phyloP scores from a whole-genome alignment of 352 stramenopile genomes.

The Phytopythium oedochilum region DNA sequence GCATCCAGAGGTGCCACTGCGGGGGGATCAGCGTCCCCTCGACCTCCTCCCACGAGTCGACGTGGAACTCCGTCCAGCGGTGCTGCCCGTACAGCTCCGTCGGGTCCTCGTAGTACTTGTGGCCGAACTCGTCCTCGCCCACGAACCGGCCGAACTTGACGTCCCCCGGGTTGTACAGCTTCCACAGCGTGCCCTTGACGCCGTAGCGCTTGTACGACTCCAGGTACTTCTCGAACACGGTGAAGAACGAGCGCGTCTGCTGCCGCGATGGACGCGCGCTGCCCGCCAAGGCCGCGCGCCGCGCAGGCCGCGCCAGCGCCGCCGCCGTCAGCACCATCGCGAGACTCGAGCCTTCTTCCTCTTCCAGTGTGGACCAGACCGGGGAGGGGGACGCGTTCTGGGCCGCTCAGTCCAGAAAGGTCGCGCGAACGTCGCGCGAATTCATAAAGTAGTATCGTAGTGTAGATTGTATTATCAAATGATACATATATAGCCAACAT shows the following conservation, averaged over 20 bases:
- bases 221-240: slow-evolving; percentile 77
- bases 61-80: slow-evolving; percentile 82
- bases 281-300: slow-evolving; percentile 28
- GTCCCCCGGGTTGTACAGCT: slow-evolving; percentile 85
- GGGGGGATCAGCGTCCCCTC: slow-evolving; percentile 73
- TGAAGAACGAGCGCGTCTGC: slow-evolving; percentile 73
- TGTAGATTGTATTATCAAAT: no score
- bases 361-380: not conserved
- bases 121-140: slow-evolving; percentile 77
- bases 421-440: slow-evolving; percentile 7
- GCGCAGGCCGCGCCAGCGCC: slow-evolving; percentile 20
- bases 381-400: not conserved
- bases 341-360: not conserved
- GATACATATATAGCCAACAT: no score
- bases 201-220: slow-evolving; percentile 80
- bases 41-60: slow-evolving; percentile 77
- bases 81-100: slow-evolving; percentile 71
- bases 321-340: slow-evolving; percentile 14
- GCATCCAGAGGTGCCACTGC: slow-evolving; percentile 85
- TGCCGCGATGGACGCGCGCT: slow-evolving; percentile 8
- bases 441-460: no score
- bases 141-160: slow-evolving; percentile 86
- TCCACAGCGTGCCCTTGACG: slow-evolving; percentile 78
- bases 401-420: not conserved
- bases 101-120: slow-evolving; percentile 87